Evolutionary conservation across 2,329 filamentous ascomycete species (phyloP).

Genomic region (Zymoseptoria ardabiliae): DNA sequence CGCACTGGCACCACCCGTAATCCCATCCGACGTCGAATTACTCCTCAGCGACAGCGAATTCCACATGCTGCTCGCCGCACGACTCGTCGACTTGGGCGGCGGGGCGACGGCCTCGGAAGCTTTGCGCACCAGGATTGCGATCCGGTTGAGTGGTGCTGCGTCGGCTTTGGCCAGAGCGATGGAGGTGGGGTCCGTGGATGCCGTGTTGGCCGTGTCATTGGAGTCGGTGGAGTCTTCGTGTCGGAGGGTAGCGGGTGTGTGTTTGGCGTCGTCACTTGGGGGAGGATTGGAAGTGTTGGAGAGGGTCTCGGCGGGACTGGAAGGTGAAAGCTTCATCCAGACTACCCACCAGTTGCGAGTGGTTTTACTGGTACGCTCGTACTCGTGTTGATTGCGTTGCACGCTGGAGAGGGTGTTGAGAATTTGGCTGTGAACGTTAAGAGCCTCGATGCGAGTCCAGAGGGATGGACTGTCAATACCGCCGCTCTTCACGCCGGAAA

Average conservation of each 20-base stretch:
- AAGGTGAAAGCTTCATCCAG: conserved; percentile 50
- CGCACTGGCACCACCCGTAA: conserved; percentile 16
- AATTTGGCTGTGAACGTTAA: conserved; percentile 56
- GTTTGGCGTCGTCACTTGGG: background rate
- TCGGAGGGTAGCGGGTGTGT: background rate
- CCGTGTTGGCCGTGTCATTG: conserved; percentile 4
- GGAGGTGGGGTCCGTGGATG: conserved; percentile 7
- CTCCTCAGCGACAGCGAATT: conserved; percentile 18
- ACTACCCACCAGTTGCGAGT: conserved; percentile 61
- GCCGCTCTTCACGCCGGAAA: conserved; percentile 9
- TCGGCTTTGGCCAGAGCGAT: conserved; percentile 1
- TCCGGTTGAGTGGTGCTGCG: conserved; percentile 24
- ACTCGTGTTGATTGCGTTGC: conserved; percentile 39
- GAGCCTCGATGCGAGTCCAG: conserved; percentile 52
- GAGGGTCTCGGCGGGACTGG: conserved; percentile 6
- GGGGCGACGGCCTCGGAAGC: conserved; percentile 16
- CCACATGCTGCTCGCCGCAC: conserved; percentile 26
- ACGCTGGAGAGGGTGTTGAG: conserved; percentile 50
- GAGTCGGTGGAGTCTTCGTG: conserved; percentile 6
- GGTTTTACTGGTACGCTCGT: conserved; percentile 57
- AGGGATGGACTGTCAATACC: conserved; percentile 16
- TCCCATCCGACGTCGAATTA: conserved; percentile 14
- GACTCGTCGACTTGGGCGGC: conserved; percentile 9
- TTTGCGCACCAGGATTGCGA: conserved; percentile 38
- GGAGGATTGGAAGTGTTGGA: background rate